A percentile compares a stretch with the other conserved stretches of the same genome.
These are phyloP conservation scores for Biancaea sappan DNA, from an alignment of 306 rosid genomes.

Conservation along the genomic window DNA sequence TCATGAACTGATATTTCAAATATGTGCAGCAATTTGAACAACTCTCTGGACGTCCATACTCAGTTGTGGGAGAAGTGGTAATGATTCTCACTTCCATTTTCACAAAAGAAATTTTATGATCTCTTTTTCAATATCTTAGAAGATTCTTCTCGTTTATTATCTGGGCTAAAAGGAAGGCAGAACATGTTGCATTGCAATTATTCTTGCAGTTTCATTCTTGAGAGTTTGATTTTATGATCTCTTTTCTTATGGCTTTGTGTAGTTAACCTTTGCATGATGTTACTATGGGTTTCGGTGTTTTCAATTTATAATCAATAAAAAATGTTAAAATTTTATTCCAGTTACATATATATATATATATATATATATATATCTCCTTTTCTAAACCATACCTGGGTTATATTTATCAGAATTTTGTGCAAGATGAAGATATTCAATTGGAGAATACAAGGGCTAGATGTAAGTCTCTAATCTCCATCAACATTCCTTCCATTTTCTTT, in stretches of 20 bases:
- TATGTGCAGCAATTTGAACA: constrained; percentile 57
- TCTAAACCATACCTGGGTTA: constrained; percentile 15
- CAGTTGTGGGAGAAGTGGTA: constrained; percentile 65
- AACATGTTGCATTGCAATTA: neutral
- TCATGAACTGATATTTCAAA: neutral
- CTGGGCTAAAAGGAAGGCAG: neutral
- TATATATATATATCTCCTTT: neutral
- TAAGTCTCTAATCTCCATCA: constrained; percentile 38
- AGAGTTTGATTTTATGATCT: neutral
- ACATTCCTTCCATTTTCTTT: constrained; percentile 5
- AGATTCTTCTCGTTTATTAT: neutral
- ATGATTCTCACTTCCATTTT: constrained; percentile 6
- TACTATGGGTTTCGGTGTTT: constrained; percentile 4
- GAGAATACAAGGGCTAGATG: constrained; percentile 84
- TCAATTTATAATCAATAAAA: neutral
- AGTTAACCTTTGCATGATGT: neutral
- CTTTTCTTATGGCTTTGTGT: neutral
- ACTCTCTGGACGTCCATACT: constrained; percentile 41
- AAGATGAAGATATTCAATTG: constrained; percentile 75
- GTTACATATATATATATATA: neutral
- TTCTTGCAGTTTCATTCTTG: constrained; percentile 8
- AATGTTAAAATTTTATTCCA: neutral
- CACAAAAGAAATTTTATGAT: constrained; percentile 8
- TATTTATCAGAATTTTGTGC: constrained; percentile 62
- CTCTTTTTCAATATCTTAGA: constrained; percentile 6